phyloP scores from a whole-genome alignment of 2,329 filamentous ascomycete species.

The Xylariaceae sp. region DNA sequence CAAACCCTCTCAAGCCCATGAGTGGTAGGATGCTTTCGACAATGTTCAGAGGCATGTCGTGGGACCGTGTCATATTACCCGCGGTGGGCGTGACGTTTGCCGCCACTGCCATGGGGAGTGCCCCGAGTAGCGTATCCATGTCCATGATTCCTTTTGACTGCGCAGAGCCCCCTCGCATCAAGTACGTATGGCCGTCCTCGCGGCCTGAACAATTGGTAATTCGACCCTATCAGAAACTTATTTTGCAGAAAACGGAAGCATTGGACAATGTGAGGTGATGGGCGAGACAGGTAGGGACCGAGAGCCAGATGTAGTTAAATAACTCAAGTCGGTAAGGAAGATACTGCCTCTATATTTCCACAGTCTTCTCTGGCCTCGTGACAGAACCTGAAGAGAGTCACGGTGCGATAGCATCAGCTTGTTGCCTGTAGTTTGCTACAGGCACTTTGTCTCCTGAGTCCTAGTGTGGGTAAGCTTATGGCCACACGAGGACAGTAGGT shows the following conservation, averaged over 20 bases:
- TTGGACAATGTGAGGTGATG: too few relatives aligned
- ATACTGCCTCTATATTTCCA: background rate
- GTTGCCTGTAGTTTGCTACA: background rate
- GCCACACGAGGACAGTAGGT: background rate
- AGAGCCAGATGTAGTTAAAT: too few relatives aligned
- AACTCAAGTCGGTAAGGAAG: background rate
- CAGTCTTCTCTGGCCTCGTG: background rate
- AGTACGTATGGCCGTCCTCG: too few relatives aligned
- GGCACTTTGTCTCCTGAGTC: background rate
- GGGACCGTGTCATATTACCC: slow-evolving; percentile 14
- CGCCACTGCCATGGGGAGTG: slow-evolving; percentile 15
- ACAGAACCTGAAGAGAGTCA: background rate
- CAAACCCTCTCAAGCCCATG: slow-evolving; percentile 38
- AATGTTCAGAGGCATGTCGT: slow-evolving; percentile 16
- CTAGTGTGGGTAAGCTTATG: background rate
- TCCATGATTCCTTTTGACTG: slow-evolving; percentile 15
- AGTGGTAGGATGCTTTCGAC: slow-evolving; percentile 41
- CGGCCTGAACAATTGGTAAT: background rate
- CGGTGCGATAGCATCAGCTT: background rate
- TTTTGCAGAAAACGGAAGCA: too few relatives aligned
- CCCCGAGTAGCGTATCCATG: slow-evolving; percentile 19
- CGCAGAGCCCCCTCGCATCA: background rate
- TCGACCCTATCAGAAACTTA: too few relatives aligned
- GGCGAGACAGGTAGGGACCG: too few relatives aligned
- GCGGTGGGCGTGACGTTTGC: slow-evolving; percentile 17